Conservation (phyloP, 768 basidiomycete species). For the Termitomyces heimii region DNA sequence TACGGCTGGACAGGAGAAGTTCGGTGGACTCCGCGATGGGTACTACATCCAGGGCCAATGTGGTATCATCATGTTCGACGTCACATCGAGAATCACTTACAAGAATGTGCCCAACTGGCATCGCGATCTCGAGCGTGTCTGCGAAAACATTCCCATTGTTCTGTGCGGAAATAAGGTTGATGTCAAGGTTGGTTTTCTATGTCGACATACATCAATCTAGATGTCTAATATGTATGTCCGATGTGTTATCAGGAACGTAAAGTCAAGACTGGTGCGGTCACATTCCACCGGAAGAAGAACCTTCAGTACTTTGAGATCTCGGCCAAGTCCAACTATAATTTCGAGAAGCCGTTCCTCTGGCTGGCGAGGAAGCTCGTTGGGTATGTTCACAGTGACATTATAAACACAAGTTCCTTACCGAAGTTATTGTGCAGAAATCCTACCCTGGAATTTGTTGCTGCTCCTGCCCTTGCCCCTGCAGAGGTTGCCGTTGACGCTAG, state of each 20-base stretch:
- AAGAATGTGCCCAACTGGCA: constrained; percentile 99
- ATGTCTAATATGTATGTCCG: constrained; percentile 1
- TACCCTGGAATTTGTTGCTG: constrained; percentile 90
- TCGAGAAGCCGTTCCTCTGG: constrained; percentile 99
- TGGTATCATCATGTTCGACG: constrained; percentile 99
- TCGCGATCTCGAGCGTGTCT: constrained; percentile 98
- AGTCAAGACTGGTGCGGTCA: constrained; percentile 97
- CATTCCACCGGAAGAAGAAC: constrained; percentile 99
- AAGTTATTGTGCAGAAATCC: constrained; percentile 52
- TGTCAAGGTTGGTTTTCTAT: constrained; percentile 73
- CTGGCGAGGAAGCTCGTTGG: constrained; percentile 96
- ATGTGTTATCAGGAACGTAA: constrained; percentile 78
- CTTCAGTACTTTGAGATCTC: constrained; percentile 99
- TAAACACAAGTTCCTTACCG: not conserved
- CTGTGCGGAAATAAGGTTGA: constrained; percentile 99
- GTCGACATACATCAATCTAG: constrained; percentile 5
- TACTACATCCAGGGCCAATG: constrained; percentile 98
- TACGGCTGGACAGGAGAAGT: constrained; percentile 99
- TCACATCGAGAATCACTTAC: constrained; percentile 99
- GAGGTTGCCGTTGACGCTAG: constrained; percentile 79
- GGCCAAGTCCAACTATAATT: constrained; percentile 99
- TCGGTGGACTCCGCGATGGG: constrained; percentile 96
- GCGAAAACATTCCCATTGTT: constrained; percentile 99
- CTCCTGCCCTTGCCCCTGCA: constrained; percentile 91
- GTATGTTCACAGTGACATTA: constrained; percentile 37